Conservation (phyloP, 2,329 filamentous ascomycete species). For the Diaporthe sp. region DNA sequence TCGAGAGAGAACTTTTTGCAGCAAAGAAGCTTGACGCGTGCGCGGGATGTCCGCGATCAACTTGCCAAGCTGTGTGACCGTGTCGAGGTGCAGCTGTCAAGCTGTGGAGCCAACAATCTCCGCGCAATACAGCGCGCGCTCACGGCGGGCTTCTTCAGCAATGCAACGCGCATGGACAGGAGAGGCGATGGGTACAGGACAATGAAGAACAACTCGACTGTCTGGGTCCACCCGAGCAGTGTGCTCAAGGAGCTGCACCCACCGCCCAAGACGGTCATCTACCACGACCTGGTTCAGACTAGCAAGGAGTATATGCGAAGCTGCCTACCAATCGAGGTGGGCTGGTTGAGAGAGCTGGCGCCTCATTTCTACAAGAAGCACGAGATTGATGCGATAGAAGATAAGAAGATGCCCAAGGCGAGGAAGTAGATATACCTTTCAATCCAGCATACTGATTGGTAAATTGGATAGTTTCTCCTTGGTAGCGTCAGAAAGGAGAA, state of each 20-base stretch:
- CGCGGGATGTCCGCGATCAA: slow-evolving; percentile 93
- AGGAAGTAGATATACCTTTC: slow-evolving; percentile 39
- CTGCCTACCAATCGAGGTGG: slow-evolving; percentile 85
- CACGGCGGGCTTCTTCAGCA: slow-evolving; percentile 93
- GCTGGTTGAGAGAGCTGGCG: slow-evolving; percentile 90
- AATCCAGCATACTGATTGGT: not conserved
- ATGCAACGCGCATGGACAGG: slow-evolving; percentile 86
- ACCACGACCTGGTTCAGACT: slow-evolving; percentile 85
- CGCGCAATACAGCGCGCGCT: slow-evolving; percentile 88
- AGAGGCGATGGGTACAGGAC: slow-evolving; percentile 91
- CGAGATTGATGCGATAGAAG: slow-evolving; percentile 86
- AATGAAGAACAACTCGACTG: slow-evolving; percentile 89
- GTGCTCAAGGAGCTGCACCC: slow-evolving; percentile 85
- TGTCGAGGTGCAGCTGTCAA: slow-evolving; percentile 83
- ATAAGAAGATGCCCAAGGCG: slow-evolving; percentile 71
- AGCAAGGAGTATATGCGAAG: slow-evolving; percentile 94
- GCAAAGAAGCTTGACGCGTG: slow-evolving; percentile 88
- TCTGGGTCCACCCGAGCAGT: slow-evolving; percentile 91
- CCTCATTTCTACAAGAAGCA: slow-evolving; percentile 96
- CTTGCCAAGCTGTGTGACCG: slow-evolving; percentile 92
- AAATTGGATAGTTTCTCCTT: not conserved
- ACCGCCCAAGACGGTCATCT: slow-evolving; percentile 84
- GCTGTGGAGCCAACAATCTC: slow-evolving; percentile 78
- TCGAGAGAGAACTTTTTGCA: slow-evolving; percentile 94
- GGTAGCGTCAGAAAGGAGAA: no score